Evolutionary conservation across 2,329 filamentous ascomycete genomes (phyloP), one percentile per base, ranked within the genome.

Genomic region (Polychaeton citri): DNA sequence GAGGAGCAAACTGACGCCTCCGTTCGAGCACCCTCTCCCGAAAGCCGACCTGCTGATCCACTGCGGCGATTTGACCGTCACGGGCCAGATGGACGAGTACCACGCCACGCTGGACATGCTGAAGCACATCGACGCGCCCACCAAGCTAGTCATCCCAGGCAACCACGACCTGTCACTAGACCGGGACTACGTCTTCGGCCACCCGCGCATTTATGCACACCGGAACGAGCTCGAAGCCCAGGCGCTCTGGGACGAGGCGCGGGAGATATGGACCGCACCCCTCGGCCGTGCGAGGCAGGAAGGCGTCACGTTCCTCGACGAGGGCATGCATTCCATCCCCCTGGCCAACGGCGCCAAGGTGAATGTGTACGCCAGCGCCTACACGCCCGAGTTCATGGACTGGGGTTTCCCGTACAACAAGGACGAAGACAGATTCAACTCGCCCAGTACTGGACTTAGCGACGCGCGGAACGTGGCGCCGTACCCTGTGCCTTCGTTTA

Each of bases 131-230:
- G 55, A 69, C 10, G 72, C 72, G 2, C 63, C 66, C 6, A 51
- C 78, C 4, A 79, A 77, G 46, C 58, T 79, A 17, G 66, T 78
- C 15, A 76, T 79, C 40, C 67, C 74, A 0, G 74, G 74, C 0
- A 78, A 78, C 47, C 74, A 79, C 53, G 74, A 77, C 46, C 58
- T 74, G 30, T 68, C 65, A 3, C 60, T 78, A 1, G 72, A 79
- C 34, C 12, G 32, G 4, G 40, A 45, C 18, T 48, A 39, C 35
- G 28, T 52, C 20, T 36, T 39, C 12, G 36, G 35, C 2, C 40
- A 45, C 33, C 24, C 15, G 7, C 12, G 24, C 24, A 3, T 28
- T 10, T 32, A 30, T 8, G 24, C 34, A 7, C 24, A 41, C 10
- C 13, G 8, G 19, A 41, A 38, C 9, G 26, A 36, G 13, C 35